Percentiles rank a stretch among this genome's conserved stretches.
Conservation (phyloP, 2,329 filamentous ascomycete species). For the Aspergillus tubingensis region DNA sequence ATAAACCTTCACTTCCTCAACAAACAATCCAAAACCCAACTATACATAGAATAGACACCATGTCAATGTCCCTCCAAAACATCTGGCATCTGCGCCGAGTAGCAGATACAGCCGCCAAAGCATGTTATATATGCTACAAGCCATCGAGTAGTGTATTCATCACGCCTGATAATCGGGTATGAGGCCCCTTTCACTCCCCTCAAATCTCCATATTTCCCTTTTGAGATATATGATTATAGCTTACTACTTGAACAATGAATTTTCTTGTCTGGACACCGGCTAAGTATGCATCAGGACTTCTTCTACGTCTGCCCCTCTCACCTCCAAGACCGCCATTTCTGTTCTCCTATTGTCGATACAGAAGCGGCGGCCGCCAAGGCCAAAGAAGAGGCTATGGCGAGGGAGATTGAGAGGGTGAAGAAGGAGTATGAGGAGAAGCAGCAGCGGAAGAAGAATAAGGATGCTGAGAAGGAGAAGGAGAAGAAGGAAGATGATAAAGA, state of each 20-base stretch:
- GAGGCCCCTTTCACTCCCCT: not conserved
- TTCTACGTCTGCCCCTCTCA: slow-evolving; percentile 89
- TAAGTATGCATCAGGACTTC: slow-evolving; percentile 63
- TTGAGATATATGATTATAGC: no score
- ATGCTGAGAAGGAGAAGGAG: slow-evolving; percentile 52
- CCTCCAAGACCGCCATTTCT: slow-evolving; percentile 80
- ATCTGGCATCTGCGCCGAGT: slow-evolving; percentile 83
- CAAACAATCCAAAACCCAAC: no score
- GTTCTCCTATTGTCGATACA: slow-evolving; percentile 55
- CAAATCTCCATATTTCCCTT: not conserved
- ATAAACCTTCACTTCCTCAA: not conserved
- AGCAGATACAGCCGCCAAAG: slow-evolving; percentile 76
- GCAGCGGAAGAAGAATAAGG: slow-evolving; percentile 66
- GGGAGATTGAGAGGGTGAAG: slow-evolving; percentile 51
- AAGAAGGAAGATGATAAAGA: slow-evolving; percentile 49
- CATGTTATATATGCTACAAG: slow-evolving; percentile 91
- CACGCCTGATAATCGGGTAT: slow-evolving; percentile 83
- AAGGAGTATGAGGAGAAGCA: slow-evolving; percentile 73
- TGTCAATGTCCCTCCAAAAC: slow-evolving; percentile 61
- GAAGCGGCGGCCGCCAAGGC: slow-evolving; percentile 45
- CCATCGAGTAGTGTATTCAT: slow-evolving; percentile 83
- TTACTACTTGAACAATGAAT: no score
- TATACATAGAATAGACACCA: not conserved
- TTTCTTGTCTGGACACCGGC: not conserved
- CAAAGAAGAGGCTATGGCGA: slow-evolving; percentile 47